phyloP scores from a whole-genome alignment of 495 filamentous ascomycete species.

The Aspergillus leporis region DNA sequence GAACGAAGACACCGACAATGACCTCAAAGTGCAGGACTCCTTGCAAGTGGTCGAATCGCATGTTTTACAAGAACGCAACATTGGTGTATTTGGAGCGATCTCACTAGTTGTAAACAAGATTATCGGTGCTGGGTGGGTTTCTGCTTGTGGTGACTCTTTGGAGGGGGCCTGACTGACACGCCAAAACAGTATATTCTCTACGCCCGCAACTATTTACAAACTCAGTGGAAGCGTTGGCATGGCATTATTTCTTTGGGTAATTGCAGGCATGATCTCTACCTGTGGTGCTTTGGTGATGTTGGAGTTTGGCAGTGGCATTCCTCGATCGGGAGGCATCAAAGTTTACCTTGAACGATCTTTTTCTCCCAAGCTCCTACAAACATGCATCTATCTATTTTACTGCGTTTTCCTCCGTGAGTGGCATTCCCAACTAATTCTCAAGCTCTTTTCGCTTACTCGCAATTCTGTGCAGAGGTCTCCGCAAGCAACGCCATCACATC shows the following conservation, averaged over 20 bases:
- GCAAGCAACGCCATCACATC: conserved; percentile 32
- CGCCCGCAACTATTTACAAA: conserved; percentile 60
- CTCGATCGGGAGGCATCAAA: conserved; percentile 65
- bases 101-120: conserved; percentile 32
- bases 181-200: conserved; percentile 61
- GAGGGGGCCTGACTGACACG: too few relatives aligned
- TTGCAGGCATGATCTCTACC: conserved; percentile 56
- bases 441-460: neutral
- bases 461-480: conserved; percentile 17
- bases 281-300: conserved; percentile 60
- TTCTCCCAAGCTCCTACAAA: conserved; percentile 60
- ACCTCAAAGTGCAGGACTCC: conserved; percentile 3
- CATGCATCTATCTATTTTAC: conserved; percentile 35
- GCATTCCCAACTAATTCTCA: neutral
- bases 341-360: conserved; percentile 63
- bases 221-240: conserved; percentile 65
- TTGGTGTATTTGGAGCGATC: conserved; percentile 27
- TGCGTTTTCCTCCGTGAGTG: conserved; percentile 23
- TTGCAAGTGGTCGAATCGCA: conserved; percentile 19
- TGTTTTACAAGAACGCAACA: conserved; percentile 28
- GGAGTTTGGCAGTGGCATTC: conserved; percentile 68
- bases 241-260: conserved; percentile 60
- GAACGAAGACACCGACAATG: neutral
- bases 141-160: neutral
- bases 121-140: conserved; percentile 27